Evolutionary conservation across 108 stramenopile genomes (phyloP).

Genomic region (Bacterosira constricta): DNA sequence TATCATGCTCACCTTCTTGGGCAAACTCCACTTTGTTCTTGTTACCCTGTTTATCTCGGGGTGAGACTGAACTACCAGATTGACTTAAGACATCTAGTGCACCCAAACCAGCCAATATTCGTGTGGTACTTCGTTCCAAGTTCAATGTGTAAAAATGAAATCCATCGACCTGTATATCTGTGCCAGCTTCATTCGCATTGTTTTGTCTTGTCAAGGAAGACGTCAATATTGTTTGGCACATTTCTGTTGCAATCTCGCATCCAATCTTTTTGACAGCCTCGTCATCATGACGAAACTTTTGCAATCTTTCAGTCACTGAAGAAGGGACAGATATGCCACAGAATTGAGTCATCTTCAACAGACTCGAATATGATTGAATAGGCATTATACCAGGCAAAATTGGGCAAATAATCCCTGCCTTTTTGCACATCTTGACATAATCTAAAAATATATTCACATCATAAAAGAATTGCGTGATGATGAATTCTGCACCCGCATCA

Average conservation of each 20-base stretch:
- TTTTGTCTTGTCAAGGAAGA: neutral
- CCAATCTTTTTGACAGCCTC: slow-evolving; percentile 94
- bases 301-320: slow-evolving; percentile 60
- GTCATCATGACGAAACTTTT: slow-evolving; percentile 86
- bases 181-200: slow-evolving; percentile 45
- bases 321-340: slow-evolving; percentile 80
- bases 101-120: slow-evolving; percentile 68
- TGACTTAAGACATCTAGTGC: slow-evolving; percentile 29
- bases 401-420: slow-evolving; percentile 83
- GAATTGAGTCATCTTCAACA: slow-evolving; percentile 82
- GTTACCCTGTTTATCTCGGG: slow-evolving; percentile 3
- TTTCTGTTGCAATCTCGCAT: slow-evolving; percentile 83
- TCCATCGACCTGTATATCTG: slow-evolving; percentile 51
- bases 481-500: slow-evolving; percentile 94
- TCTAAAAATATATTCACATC: slow-evolving; percentile 80
- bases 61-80: neutral
- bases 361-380: slow-evolving; percentile 87
- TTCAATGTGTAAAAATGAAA: slow-evolving; percentile 98
- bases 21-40: neutral
- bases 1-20: neutral
- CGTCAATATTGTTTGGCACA: slow-evolving; percentile 65
- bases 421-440: slow-evolving; percentile 79
- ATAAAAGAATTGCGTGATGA: slow-evolving; percentile 97
- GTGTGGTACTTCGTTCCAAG: slow-evolving; percentile 85
- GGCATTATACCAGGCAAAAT: slow-evolving; percentile 96